Evolutionary conservation across 257 asterid genomes (phyloP).

Genomic region (Forsythia suspensa): DNA sequence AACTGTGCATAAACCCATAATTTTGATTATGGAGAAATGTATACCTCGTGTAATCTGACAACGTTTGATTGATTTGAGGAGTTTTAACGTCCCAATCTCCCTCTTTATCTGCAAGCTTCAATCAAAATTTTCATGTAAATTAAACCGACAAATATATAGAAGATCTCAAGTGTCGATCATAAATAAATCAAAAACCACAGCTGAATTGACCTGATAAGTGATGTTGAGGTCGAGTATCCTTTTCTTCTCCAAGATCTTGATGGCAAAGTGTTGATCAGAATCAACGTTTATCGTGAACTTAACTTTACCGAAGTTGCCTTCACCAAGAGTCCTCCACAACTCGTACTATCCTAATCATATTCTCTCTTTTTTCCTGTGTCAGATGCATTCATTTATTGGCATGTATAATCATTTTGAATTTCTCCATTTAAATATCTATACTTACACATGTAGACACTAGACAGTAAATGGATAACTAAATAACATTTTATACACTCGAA

Average conservation of each 20-base stretch:
- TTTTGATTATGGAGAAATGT: not conserved
- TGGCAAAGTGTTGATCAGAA: slow-evolving; percentile 64
- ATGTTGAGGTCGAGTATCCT: slow-evolving; percentile 61
- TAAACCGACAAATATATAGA: not conserved
- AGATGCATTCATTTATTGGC: not conserved
- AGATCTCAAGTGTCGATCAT: too few relatives aligned
- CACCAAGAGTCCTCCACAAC: slow-evolving; percentile 79
- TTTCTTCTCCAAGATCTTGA: slow-evolving; percentile 80
- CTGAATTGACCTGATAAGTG: slow-evolving; percentile 64
- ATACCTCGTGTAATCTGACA: slow-evolving; percentile 84
- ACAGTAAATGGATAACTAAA: too few relatives aligned
- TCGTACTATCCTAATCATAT: slow-evolving; percentile 82
- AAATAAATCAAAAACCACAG: too few relatives aligned
- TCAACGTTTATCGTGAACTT: slow-evolving; percentile 64
- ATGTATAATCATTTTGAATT: too few relatives aligned
- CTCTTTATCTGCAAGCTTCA: slow-evolving; percentile 69
- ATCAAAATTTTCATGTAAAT: not conserved
- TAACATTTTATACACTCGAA: too few relatives aligned
- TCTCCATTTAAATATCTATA: too few relatives aligned
- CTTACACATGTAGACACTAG: too few relatives aligned
- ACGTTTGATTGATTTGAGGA: slow-evolving; percentile 91
- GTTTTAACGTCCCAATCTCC: slow-evolving; percentile 90
- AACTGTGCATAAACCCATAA: not conserved
- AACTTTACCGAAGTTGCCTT: slow-evolving; percentile 92
- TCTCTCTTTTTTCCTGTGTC: slow-evolving; percentile 33